Base-by-base conservation (phyloP, 2,329 filamentous ascomycete species). In the Penicillium sp. region DNA sequence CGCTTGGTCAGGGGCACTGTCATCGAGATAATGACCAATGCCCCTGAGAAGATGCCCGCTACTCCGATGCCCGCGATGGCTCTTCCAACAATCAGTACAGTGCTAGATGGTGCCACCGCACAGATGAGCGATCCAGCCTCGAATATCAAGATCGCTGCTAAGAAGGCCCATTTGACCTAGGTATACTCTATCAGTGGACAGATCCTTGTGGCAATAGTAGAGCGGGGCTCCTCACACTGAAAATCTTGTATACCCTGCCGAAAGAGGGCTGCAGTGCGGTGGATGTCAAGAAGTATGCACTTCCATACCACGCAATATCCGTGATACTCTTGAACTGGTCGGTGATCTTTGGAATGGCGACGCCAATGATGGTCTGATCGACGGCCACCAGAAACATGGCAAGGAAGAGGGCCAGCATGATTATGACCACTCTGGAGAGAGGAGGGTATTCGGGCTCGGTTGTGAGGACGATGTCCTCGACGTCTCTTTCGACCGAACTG, bases 1-100 rank as follows among this genome's bases (percentile, higher is more conserved):
- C 78, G 68, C 52, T 78, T 75, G 4, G 71, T 60, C 4, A 81
- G 67, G 3, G 79, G 77, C 32, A 81, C 71, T 6, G 56, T 57
- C 32, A 36, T 28, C 2, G 63, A 54, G 31, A 67, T 52, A 29
- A 57, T 53, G n/a, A 56, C 43, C 28, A 60, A 33, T 1, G 51
- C 50, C 7, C 59, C 59, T 10, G 60, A 60, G 33, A 63, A 57
- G 29, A 67, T 62, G 4, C 64, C 63, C 0, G 60, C 62, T n/a
- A 54, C 57, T 5, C 65, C 65, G 30, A 64, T 45, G 5, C 65
- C 64, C 19, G 62, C 56, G 26, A 68, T 54, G 17, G 62, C 63
- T 32, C 65, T 50, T 7, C 65, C 65, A n/a, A 65, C 47, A 14
- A 68, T 64, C 9, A 67, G 43, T 19, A 58, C 57, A 10, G 63